Evolutionary conservation across 2,329 filamentous ascomycete genomes (phyloP).

Genomic region (Epichloe sibirici): DNA sequence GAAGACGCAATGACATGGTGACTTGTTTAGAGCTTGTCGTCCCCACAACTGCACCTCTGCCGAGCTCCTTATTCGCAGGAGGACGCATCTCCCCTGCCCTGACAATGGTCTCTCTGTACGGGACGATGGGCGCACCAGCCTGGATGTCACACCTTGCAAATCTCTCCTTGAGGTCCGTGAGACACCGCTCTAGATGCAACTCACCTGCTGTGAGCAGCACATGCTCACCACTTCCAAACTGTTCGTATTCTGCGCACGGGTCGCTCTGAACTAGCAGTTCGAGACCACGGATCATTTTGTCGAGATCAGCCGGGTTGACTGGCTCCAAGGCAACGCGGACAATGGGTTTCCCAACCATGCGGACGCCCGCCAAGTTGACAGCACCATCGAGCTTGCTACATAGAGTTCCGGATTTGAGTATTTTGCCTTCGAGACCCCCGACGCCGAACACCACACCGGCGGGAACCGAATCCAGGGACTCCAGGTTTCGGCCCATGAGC

Average conservation of each 20-base stretch:
- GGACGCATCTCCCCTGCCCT: conserved; percentile 83
- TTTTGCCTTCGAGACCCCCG: conserved; percentile 77
- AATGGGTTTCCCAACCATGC: conserved; percentile 72
- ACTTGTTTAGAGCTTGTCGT: conserved; percentile 79
- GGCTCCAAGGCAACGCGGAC: conserved; percentile 95
- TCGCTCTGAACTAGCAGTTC: conserved; percentile 86
- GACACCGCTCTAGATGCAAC: conserved; percentile 81
- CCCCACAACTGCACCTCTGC: conserved; percentile 65
- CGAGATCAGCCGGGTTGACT: conserved; percentile 74
- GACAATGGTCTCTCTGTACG: conserved; percentile 87
- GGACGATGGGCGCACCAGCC: conserved; percentile 85
- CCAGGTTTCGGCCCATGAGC: conserved; percentile 85
- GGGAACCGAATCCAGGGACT: conserved; percentile 71
- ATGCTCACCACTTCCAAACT: conserved; percentile 85
- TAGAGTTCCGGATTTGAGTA: conserved; percentile 91
- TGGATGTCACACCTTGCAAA: conserved; percentile 94
- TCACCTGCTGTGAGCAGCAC: conserved; percentile 91
- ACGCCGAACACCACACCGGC: conserved; percentile 95
- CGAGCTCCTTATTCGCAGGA: conserved; percentile 72
- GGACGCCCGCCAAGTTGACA: conserved; percentile 80
- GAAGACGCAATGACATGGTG: conserved; percentile 61
- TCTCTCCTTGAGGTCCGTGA: conserved; percentile 84
- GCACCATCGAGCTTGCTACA: conserved; percentile 79
- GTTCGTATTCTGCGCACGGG: conserved; percentile 90
- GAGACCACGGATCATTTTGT: conserved; percentile 88